Evolutionary conservation across 225 moss, liverwort and hornwort genomes (phyloP).

Genomic region (Polytrichum formosum): DNA sequence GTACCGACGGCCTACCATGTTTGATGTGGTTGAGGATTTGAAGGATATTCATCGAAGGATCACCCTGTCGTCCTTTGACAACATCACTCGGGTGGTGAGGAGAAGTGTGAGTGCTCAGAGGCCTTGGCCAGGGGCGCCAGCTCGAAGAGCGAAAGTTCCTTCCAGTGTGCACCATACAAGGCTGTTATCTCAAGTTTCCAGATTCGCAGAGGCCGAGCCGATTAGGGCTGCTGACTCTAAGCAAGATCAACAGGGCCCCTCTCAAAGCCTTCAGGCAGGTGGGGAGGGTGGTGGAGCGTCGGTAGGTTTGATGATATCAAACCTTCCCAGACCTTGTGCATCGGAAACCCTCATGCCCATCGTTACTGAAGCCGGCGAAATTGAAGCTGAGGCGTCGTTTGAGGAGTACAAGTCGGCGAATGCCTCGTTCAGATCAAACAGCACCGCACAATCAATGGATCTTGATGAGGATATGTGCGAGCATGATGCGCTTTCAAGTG

Average conservation of each 20-base stretch:
- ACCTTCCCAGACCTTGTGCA: conserved; percentile 2
- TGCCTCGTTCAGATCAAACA: conserved; percentile 48
- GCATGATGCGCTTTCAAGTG: conserved; percentile 23
- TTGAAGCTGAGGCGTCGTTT: conserved; percentile 26
- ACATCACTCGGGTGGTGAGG: conserved; percentile 31
- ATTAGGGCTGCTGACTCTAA: background rate
- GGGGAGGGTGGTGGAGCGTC: background rate
- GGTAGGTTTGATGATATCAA: conserved; percentile 5
- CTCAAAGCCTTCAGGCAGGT: background rate
- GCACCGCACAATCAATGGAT: conserved; percentile 26
- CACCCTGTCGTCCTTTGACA: conserved; percentile 28
- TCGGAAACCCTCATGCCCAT: conserved; percentile 1
- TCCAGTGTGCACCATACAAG: conserved; percentile 41
- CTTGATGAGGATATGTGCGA: conserved; percentile 50
- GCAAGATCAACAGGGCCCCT: background rate
- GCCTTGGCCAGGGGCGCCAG: conserved; percentile 33
- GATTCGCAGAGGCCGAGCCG: conserved; percentile 21
- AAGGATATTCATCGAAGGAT: conserved; percentile 42
- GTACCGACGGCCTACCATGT: conserved; percentile 52
- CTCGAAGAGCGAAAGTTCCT: conserved; percentile 35
- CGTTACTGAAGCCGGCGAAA: conserved; percentile 29
- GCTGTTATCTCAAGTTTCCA: conserved; percentile 38
- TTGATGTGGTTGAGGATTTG: conserved; percentile 44
- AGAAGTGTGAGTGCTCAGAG: conserved; percentile 39
- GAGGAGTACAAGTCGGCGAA: conserved; percentile 48